These are phyloP conservation scores for Botryotinia globosa DNA, from an alignment of 2,329 filamentous ascomycete genomes.

Conservation along the genomic window DNA sequence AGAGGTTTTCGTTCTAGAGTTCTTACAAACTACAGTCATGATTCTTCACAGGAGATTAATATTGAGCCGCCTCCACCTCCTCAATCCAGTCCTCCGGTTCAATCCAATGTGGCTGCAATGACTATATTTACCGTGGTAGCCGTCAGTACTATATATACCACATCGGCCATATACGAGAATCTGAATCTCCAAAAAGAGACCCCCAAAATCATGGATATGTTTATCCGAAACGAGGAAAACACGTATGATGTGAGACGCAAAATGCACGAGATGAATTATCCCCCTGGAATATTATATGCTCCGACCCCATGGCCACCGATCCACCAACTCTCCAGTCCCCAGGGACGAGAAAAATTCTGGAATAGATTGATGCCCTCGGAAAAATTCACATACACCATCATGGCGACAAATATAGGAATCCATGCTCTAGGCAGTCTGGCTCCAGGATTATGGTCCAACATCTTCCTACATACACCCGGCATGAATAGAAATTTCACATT, in stretches of 20 bases:
- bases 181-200: slow-evolving; percentile 8
- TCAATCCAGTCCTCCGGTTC: neutral
- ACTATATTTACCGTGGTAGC: slow-evolving; percentile 9
- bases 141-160: slow-evolving; percentile 6
- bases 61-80: no score
- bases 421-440: neutral
- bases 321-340: neutral
- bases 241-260: slow-evolving; percentile 5
- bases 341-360: slow-evolving; percentile 3
- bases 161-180: slow-evolving; percentile 1
- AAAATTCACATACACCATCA: slow-evolving; percentile 9
- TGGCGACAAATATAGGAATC: neutral
- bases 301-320: slow-evolving; percentile 2
- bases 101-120: neutral
- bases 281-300: neutral
- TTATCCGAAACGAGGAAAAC: neutral
- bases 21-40: neutral
- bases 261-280: neutral
- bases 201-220: neutral
- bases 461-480: neutral
- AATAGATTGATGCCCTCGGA: neutral
- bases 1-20: neutral
- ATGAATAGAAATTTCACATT: slow-evolving; percentile 6
- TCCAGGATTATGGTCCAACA: neutral
- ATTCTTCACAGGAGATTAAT: neutral